Evolutionary conservation across 2,329 filamentous ascomycete genomes (phyloP).

Genomic region (Fusarium fracticaudum): DNA sequence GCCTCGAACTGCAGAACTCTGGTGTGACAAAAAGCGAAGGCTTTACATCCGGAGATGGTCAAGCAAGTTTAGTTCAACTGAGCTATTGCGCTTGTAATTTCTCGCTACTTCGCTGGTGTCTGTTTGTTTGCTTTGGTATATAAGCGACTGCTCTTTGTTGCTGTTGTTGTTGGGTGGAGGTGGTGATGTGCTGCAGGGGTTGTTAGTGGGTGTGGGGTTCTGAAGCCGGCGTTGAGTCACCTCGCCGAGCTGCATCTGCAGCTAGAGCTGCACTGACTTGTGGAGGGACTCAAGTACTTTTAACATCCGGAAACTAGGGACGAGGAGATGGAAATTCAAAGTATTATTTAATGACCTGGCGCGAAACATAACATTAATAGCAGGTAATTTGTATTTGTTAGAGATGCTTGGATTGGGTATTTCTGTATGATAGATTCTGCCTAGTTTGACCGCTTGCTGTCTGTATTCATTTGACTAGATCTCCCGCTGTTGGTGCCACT

Average conservation of each 20-base stretch:
- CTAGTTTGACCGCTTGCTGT: not conserved
- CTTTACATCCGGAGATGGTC: not conserved
- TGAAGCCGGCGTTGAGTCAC: constrained; percentile 9
- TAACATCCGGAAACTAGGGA: no score
- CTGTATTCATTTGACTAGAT: not conserved
- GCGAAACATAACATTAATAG: accelerated
- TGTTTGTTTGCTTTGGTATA: not conserved
- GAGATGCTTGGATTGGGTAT: no score
- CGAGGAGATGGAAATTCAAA: accelerated
- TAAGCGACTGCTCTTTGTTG: not conserved
- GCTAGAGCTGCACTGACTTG: no score
- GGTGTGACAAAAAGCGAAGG: constrained; percentile 3
- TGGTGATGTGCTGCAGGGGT: not conserved
- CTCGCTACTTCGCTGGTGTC: constrained; percentile 5
- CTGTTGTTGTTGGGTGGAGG: not conserved
- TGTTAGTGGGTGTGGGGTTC: constrained; percentile 2
- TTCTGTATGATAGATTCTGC: not conserved
- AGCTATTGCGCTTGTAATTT: not conserved
- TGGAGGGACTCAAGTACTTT: no score
- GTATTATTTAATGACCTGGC: no score
- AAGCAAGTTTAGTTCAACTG: not conserved
- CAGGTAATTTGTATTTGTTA: no score
- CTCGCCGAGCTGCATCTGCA: not conserved
- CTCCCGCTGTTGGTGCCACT: not conserved
- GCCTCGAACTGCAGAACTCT: not conserved